phyloP scores from a whole-genome alignment of 768 basidiomycete species.

The Pisolithus marmoratus region DNA sequence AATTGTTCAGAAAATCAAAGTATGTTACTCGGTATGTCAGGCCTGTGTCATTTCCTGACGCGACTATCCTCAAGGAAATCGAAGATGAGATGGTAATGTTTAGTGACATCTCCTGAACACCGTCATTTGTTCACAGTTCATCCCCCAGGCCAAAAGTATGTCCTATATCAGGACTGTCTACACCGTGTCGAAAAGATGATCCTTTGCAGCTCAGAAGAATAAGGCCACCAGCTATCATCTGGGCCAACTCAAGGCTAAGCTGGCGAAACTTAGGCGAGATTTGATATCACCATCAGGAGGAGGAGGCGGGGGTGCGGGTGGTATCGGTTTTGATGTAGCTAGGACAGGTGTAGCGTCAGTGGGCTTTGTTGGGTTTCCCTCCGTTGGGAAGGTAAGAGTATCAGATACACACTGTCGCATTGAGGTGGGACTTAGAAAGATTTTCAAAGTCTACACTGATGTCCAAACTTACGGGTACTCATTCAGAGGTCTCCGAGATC shows the following conservation, averaged over 20 bases:
- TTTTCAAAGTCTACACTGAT: conserved; percentile 77
- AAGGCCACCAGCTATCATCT: conserved; percentile 96
- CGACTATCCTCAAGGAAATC: conserved; percentile 56
- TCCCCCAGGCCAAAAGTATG: conserved; percentile 71
- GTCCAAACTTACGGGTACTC: conserved; percentile 94
- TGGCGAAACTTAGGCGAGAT: conserved; percentile 94
- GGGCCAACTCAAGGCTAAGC: conserved; percentile 96
- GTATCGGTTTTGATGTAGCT: conserved; percentile 96
- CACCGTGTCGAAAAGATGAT: conserved; percentile 8
- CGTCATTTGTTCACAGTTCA: conserved; percentile 21
- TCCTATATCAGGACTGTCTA: conserved; percentile 13
- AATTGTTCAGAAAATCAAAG: conserved; percentile 88
- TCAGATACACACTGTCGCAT: conserved; percentile 2
- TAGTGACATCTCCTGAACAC: conserved; percentile 6
- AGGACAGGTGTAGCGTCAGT: conserved; percentile 97
- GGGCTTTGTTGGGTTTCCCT: conserved; percentile 88
- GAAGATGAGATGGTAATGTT: conserved; percentile 92
- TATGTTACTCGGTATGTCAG: conserved; percentile 25
- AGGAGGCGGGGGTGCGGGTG: conserved; percentile 76
- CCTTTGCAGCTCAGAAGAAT: conserved; percentile 79
- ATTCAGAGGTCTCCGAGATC: conserved; percentile 92
- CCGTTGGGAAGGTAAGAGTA: conserved; percentile 77
- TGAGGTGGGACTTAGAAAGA: not conserved
- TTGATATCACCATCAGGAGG: conserved; percentile 74
- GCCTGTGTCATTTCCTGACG: conserved; percentile 4